Evolutionary conservation across 169 alveolate species (phyloP), one percentile per base, ranked within the genome.

Genomic region (Cyclospora cayetanensis): DNA sequence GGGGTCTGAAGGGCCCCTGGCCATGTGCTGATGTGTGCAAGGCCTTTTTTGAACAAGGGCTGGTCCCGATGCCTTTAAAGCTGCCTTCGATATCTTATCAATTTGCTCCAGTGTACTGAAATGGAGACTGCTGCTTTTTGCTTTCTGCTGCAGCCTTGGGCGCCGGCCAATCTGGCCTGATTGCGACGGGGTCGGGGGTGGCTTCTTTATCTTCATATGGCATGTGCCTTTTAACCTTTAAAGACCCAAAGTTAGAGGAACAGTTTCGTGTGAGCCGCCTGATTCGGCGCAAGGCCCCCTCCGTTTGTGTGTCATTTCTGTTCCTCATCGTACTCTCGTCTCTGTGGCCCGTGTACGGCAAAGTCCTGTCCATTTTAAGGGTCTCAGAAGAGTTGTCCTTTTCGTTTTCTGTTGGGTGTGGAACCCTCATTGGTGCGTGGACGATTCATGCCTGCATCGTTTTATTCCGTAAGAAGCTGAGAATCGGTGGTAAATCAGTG

Each of bases 391-490:
- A 3, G 39, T 18, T 41, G 0, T 9, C 29, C 85, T 11, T 41
- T 18, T 35, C 85, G 7, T 74, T 74, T 25, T 39, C 85, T 41
- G 39, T 35, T 11, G 85, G 85, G 20, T 35, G 37, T 9, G 63
- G 39, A n/a, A 63, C 85, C 18, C 50, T 41, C 0, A 9, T 74
- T 74, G 85, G 65, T 55, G 55, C 63, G 37, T 74, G 85, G 85
- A 20, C 52, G 20, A 7, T 74, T n/a, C 85, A 74, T 74, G 85
- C 85, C 29, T 29, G 27, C 3, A 29, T 74, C n/a, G 85, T 74
- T 1, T 31, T 39, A 0, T 74, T 74, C 15, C 46, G 85, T 12
- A 74, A 41, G 5, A 74, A 22, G 37, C 55, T 74, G n/a, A 74
- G 37, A 5, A 11, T 39, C 4, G 37, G 65, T 3, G 85, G 41